Conservation (phyloP, 805 yeast species). For the Sugiyamaella boreocaroliniensis region DNA sequence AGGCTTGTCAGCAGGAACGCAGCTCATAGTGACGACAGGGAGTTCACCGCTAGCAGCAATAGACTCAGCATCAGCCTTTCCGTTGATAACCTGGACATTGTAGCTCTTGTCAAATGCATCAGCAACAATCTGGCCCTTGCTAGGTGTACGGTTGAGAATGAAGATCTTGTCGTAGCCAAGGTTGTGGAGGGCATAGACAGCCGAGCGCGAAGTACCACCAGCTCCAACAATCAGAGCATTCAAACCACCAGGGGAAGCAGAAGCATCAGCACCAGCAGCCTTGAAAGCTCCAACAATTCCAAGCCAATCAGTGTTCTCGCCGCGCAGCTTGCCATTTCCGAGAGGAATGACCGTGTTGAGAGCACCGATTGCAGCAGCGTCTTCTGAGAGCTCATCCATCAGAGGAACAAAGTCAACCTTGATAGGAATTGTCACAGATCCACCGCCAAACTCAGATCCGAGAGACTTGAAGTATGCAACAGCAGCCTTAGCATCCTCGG, state of each 20-base stretch:
- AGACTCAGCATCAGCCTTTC: constrained; percentile 39
- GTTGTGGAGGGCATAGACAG: constrained; percentile 72
- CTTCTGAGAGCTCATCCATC: constrained; percentile 58
- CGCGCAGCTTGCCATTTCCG: constrained; percentile 47
- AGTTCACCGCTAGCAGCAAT: constrained; percentile 22
- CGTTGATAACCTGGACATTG: constrained; percentile 46
- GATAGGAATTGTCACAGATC: constrained; percentile 90
- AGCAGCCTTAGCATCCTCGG: constrained; percentile 55
- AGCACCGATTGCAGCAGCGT: constrained; percentile 84
- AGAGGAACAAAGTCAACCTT: constrained; percentile 72
- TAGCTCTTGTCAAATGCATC: constrained; percentile 52
- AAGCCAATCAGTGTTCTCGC: constrained; percentile 94
- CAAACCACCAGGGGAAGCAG: constrained; percentile 27
- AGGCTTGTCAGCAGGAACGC: constrained; percentile 78
- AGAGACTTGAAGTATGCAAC: constrained; percentile 43
- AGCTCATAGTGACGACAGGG: constrained; percentile 61
- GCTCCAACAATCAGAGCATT: constrained; percentile 85
- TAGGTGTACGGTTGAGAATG: constrained; percentile 70
- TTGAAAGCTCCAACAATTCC: constrained; percentile 72
- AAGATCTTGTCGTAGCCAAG: constrained; percentile 75
- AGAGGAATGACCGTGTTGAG: constrained; percentile 75
- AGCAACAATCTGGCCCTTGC: constrained; percentile 56
- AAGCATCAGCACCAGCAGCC: constrained; percentile 40
- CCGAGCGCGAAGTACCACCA: constrained; percentile 97
- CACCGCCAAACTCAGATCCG: constrained; percentile 68